phyloP scores from a whole-genome alignment of 805 yeast genomes.

The Tetrapisispora pingtungensis region DNA sequence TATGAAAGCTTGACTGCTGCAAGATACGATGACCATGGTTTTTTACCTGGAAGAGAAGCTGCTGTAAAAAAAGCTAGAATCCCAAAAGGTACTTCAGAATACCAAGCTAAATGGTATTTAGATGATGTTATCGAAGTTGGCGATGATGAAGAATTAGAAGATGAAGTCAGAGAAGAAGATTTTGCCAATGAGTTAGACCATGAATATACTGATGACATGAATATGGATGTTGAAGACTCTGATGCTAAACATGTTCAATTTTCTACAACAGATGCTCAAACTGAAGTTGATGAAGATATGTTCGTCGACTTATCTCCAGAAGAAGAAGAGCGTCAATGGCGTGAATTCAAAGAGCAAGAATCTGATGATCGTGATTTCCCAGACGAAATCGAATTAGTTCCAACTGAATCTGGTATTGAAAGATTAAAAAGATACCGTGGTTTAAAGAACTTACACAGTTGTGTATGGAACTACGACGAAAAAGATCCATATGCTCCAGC shows the following conservation, averaged over 20 bases:
- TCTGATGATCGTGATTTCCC: slow-evolving; percentile 88
- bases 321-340: slow-evolving; percentile 72
- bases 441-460: slow-evolving; percentile 65
- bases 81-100: slow-evolving; percentile 73
- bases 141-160: slow-evolving; percentile 23
- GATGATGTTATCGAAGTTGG: slow-evolving; percentile 41
- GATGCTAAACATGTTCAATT: not conserved
- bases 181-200: slow-evolving; percentile 21
- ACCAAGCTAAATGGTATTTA: slow-evolving; percentile 69
- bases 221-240: slow-evolving; percentile 19
- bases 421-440: slow-evolving; percentile 77
- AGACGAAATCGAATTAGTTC: slow-evolving; percentile 83
- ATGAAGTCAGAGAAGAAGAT: slow-evolving; percentile 18
- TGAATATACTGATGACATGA: slow-evolving; percentile 23
- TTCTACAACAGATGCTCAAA: slow-evolving; percentile 22
- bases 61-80: slow-evolving; percentile 32
- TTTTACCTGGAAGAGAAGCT: slow-evolving; percentile 28
- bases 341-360: slow-evolving; percentile 55
- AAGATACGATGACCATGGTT: slow-evolving; percentile 34
- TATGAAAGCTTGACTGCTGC: slow-evolving; percentile 26
- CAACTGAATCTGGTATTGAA: slow-evolving; percentile 64
- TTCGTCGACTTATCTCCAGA: slow-evolving; percentile 68
- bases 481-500: slow-evolving; percentile 63
- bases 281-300: slow-evolving; percentile 45
- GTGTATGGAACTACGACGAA: slow-evolving; percentile 85